Evolutionary conservation across 441 rosid genomes (phyloP).

Genomic region (Daphne laureola): DNA sequence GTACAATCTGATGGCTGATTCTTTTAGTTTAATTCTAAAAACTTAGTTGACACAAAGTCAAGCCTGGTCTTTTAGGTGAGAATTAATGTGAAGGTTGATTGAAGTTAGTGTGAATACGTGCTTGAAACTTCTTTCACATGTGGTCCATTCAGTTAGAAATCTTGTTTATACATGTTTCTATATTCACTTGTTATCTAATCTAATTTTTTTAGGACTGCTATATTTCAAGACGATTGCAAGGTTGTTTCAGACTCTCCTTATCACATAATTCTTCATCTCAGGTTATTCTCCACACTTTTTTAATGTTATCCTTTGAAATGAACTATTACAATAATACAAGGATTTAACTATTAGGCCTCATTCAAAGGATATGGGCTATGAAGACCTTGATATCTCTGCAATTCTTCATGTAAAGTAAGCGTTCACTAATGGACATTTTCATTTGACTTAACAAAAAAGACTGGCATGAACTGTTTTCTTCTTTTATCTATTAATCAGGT

Average conservation of each 20-base stretch:
- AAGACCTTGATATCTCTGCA: constrained; percentile 81
- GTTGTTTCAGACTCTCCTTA: constrained; percentile 53
- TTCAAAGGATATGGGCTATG: constrained; percentile 86
- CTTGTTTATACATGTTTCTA: too few species aligned
- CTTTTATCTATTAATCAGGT: constrained; percentile 33
- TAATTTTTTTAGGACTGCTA: constrained; percentile 47
- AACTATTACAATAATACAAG: constrained; percentile 14
- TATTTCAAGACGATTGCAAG: constrained; percentile 89
- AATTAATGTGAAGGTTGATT: too few species aligned
- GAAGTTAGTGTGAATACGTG: too few species aligned
- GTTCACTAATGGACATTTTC: too few species aligned
- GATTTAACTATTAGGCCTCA: constrained; percentile 64
- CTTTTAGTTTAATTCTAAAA: too few species aligned
- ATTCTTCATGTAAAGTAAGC: constrained; percentile 68
- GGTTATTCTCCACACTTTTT: constrained; percentile 32
- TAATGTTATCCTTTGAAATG: constrained; percentile 8
- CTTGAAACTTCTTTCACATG: too few species aligned
- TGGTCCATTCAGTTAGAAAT: too few species aligned
- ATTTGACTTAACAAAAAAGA: too few species aligned
- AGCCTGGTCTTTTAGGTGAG: too few species aligned
- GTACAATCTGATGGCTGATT: too few species aligned
- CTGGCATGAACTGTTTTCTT: not conserved
- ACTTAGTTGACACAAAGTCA: too few species aligned
- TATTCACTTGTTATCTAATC: too few species aligned
- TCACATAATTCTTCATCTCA: constrained; percentile 66